Evolutionary conservation across 2,329 filamentous ascomycete species (phyloP).

Genomic region (Talaromyces sp.): DNA sequence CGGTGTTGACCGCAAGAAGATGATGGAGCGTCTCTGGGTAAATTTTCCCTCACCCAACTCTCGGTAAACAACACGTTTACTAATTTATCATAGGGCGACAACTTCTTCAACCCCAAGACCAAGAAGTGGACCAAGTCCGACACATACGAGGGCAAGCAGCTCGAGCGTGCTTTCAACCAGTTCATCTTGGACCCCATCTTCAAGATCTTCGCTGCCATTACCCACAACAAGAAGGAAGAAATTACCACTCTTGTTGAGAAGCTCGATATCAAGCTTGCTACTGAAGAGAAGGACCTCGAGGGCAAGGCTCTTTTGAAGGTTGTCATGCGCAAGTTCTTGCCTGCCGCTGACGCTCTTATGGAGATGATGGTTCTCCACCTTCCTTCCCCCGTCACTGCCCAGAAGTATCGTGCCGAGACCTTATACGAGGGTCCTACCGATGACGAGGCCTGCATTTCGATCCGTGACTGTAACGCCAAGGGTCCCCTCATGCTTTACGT

Average conservation of each 20-base stretch:
- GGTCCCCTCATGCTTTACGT: conserved; percentile 99
- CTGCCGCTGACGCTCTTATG: conserved; percentile 92
- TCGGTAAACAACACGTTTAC: background rate
- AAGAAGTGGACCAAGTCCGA: conserved; percentile 98
- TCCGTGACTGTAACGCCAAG: conserved; percentile 98
- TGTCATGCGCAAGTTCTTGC: conserved; percentile 98
- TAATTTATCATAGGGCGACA: conserved; percentile 65
- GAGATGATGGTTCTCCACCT: conserved; percentile 99
- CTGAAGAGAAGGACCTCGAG: conserved; percentile 87
- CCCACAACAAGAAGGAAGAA: conserved; percentile 99
- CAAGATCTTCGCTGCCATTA: conserved; percentile 94
- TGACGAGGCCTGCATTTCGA: conserved; percentile 89
- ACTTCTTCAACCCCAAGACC: conserved; percentile 99
- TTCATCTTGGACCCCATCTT: conserved; percentile 99
- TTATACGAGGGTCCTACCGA: conserved; percentile 96
- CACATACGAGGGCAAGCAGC: conserved; percentile 76
- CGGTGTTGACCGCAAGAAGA: conserved; percentile 99
- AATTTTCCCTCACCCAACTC: background rate
- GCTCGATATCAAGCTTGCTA: conserved; percentile 85
- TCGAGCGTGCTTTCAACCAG: conserved; percentile 99
- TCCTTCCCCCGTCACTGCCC: conserved; percentile 90
- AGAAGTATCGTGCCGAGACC: conserved; percentile 97
- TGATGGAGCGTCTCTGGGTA: conserved; percentile 98
- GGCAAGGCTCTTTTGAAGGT: conserved; percentile 98
- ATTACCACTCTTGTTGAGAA: conserved; percentile 78